phyloP scores from a whole-genome alignment of 1,139 yeast species.

The Geotrichum europaeum region DNA sequence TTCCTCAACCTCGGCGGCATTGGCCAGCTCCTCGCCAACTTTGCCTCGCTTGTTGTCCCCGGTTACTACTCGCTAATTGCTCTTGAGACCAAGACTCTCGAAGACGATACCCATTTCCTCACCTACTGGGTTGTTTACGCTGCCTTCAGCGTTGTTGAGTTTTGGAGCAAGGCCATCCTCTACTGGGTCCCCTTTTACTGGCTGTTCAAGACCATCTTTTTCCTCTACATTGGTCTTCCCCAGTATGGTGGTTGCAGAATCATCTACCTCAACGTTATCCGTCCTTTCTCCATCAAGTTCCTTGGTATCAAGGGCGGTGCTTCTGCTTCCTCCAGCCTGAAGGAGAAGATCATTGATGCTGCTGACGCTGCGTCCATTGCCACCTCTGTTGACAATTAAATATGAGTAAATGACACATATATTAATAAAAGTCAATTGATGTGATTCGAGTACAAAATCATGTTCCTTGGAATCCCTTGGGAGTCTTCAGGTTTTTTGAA shows the following conservation, averaged over 20 bases:
- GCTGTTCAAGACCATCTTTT: constrained; percentile 82
- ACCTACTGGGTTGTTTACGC: constrained; percentile 98
- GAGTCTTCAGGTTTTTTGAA: neutral
- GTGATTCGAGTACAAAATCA: neutral
- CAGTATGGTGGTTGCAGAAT: constrained; percentile 76
- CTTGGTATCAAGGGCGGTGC: constrained; percentile 30
- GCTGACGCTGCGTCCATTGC: constrained; percentile 26
- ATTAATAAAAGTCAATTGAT: neutral
- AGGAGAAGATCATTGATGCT: constrained; percentile 33
- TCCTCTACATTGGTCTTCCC: constrained; percentile 86
- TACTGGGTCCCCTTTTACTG: constrained; percentile 97
- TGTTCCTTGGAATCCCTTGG: neutral
- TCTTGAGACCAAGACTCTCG: constrained; percentile 57
- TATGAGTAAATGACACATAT: neutral
- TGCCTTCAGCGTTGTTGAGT: constrained; percentile 80
- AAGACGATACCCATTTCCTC: constrained; percentile 79
- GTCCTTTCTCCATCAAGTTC: constrained; percentile 66
- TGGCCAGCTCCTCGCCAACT: constrained; percentile 87
- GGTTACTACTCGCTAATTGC: constrained; percentile 86
- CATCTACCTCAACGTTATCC: constrained; percentile 58
- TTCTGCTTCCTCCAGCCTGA: constrained; percentile 28
- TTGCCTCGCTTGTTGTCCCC: constrained; percentile 87
- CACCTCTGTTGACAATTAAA: constrained; percentile 30
- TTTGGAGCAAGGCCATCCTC: constrained; percentile 88
- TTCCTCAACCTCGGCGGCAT: constrained; percentile 85